A percentile compares a stretch with the other conserved stretches of the same genome.
Conservation (phyloP, 2,329 filamentous ascomycete genomes). For the Diplodia mutila region DNA sequence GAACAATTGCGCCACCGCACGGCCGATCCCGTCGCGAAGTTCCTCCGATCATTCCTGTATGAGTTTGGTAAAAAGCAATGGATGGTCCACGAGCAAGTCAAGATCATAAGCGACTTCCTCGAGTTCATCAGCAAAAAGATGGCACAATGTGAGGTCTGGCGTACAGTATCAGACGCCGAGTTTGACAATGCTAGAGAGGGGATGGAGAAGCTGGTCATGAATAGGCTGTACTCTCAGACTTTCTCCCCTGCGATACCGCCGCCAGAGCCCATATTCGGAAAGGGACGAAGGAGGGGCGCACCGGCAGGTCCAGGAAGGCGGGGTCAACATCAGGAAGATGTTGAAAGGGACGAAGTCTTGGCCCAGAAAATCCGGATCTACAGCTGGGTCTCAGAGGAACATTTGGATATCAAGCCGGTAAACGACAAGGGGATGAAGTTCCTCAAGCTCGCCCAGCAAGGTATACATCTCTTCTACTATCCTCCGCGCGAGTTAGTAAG, state of each 20-base stretch:
- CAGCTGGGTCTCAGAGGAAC: conserved; percentile 89
- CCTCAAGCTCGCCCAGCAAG: conserved; percentile 84
- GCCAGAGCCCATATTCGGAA: conserved; percentile 67
- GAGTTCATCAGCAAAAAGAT: conserved; percentile 98
- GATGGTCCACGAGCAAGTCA: conserved; percentile 99
- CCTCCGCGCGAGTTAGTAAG: not conserved
- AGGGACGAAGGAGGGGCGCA: conserved; percentile 51
- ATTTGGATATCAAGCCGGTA: conserved; percentile 86
- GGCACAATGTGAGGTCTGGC: conserved; percentile 95
- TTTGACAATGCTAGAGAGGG: conserved; percentile 98
- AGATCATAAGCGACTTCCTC: conserved; percentile 96
- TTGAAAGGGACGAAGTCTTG: conserved; percentile 93
- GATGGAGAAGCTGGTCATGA: conserved; percentile 99
- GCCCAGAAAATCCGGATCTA: conserved; percentile 97
- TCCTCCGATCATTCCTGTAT: conserved; percentile 88
- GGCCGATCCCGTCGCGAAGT: conserved; percentile 96
- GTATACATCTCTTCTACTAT: conserved; percentile 46
- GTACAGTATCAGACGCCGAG: conserved; percentile 90
- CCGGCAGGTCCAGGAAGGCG: conserved; percentile 75
- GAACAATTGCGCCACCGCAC: conserved; percentile 95
- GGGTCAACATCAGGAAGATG: conserved; percentile 96
- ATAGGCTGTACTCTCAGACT: conserved; percentile 90
- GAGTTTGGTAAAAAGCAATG: conserved; percentile 98
- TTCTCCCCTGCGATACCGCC: conserved; percentile 92
- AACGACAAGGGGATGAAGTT: conserved; percentile 88